A percentile compares a stretch with the other conserved stretches of the same genome.
Evolutionary conservation across 176 grass and related monocot species (phyloP).

Genomic region (Oryza glumipatula): DNA sequence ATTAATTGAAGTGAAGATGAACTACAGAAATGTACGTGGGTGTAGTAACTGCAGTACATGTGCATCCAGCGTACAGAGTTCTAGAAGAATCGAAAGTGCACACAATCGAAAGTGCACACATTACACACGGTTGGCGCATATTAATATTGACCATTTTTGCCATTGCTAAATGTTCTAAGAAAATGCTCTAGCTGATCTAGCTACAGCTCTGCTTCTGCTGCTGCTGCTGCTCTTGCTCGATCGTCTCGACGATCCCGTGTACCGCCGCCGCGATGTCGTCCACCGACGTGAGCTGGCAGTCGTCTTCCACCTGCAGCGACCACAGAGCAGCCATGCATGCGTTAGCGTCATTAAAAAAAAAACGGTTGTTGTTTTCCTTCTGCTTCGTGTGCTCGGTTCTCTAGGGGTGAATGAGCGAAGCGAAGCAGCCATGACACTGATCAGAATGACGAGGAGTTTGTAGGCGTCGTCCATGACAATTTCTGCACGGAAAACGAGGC

Average conservation of each 20-base stretch:
- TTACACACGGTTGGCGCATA: not conserved
- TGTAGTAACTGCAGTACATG: not conserved
- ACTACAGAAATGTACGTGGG: not conserved
- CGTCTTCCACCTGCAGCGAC: conserved; percentile 68
- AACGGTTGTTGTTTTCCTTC: not conserved
- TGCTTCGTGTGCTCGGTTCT: not conserved
- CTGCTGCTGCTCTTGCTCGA: conserved; percentile 42
- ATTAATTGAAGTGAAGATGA: not conserved
- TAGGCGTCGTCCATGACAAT: conserved; percentile 26
- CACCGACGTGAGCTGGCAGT: conserved; percentile 64
- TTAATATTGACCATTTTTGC: not conserved
- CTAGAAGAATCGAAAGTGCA: not conserved
- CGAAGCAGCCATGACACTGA: not conserved
- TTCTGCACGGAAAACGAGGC: conserved; percentile 23
- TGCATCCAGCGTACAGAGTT: not conserved
- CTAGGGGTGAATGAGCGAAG: not conserved
- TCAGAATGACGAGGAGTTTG: not conserved
- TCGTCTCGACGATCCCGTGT: conserved; percentile 54
- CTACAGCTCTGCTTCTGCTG: not conserved
- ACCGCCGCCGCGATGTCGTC: conserved; percentile 69
- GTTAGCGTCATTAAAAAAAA: not conserved
- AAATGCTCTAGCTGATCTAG: conserved; percentile 14
- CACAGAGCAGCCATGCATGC: not conserved
- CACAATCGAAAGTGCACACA: not conserved
- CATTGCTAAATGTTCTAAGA: not conserved